phyloP scores from a whole-genome alignment of 2,329 filamentous ascomycete species.

The Ophiostoma sp. region DNA sequence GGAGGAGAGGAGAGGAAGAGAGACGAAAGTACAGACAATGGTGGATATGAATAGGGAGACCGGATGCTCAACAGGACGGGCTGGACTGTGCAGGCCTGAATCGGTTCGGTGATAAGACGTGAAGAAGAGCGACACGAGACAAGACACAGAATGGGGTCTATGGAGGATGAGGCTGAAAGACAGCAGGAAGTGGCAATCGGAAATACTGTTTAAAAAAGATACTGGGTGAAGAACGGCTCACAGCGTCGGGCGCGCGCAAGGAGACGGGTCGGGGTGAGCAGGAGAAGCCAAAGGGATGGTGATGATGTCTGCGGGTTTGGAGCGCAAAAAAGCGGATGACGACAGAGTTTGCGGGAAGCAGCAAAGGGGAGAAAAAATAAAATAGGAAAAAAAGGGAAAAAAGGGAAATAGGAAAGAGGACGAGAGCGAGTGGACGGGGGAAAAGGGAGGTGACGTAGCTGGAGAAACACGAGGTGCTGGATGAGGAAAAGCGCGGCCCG shows the following conservation, averaged over 20 bases:
- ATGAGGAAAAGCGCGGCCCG: no score
- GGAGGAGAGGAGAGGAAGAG: background rate
- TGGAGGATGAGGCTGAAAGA: slow-evolving; percentile 9
- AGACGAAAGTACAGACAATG: background rate
- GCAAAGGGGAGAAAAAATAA: slow-evolving; percentile 16
- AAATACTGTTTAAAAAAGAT: background rate
- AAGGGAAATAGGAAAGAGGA: slow-evolving; percentile 2
- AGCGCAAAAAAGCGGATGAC: slow-evolving; percentile 18
- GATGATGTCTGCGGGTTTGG: slow-evolving; percentile 15
- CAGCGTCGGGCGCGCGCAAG: no score
- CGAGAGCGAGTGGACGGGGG: background rate
- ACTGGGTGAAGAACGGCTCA: background rate
- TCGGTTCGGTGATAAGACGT: background rate
- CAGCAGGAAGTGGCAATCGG: background rate
- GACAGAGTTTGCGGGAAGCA: slow-evolving; percentile 19
- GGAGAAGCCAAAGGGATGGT: slow-evolving; percentile 1
- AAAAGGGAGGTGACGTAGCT: slow-evolving; percentile 27
- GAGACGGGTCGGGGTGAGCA: no score
- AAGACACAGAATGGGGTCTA: slow-evolving; percentile 8
- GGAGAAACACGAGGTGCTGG: slow-evolving; percentile 19
- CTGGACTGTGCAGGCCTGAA: background rate
- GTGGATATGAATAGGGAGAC: background rate
- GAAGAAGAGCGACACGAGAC: slow-evolving; percentile 5
- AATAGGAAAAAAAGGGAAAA: slow-evolving; percentile 18
- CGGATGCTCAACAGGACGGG: no score